phyloP scores from a whole-genome alignment of 495 filamentous ascomycete species.

The Aspergillus heteromorphus region DNA sequence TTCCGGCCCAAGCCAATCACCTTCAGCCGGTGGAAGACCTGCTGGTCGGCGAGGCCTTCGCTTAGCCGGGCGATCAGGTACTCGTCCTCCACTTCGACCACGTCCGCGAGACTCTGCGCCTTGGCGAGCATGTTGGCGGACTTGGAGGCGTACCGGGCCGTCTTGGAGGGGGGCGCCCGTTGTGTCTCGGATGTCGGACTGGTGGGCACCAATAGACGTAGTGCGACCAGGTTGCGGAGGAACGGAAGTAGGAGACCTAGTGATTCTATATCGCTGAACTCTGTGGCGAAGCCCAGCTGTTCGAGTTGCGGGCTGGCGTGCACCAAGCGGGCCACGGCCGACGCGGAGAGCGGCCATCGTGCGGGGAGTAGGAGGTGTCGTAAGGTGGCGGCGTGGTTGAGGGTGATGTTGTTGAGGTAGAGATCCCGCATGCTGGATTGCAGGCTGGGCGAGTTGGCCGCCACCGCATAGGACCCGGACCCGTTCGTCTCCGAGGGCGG shows the following conservation, averaged over 20 bases:
- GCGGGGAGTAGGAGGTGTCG: slow-evolving; percentile 53
- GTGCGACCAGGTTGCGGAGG: slow-evolving; percentile 37
- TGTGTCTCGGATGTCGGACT: slow-evolving; percentile 8
- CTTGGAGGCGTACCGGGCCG: neutral
- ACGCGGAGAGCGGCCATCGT: slow-evolving; percentile 47
- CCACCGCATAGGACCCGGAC: slow-evolving; percentile 23
- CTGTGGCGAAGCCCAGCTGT: slow-evolving; percentile 49
- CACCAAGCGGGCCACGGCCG: slow-evolving; percentile 46
- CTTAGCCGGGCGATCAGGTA: slow-evolving; percentile 28
- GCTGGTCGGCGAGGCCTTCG: slow-evolving; percentile 28
- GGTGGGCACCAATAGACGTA: slow-evolving; percentile 41
- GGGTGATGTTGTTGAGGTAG: slow-evolving; percentile 39
- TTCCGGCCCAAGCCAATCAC: slow-evolving; percentile 39
- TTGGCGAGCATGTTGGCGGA: slow-evolving; percentile 11
- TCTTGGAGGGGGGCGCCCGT: neutral
- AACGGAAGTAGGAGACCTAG: slow-evolving; percentile 43
- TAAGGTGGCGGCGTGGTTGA: slow-evolving; percentile 47
- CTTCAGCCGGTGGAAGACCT: slow-evolving; percentile 31
- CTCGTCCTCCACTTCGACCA: slow-evolving; percentile 37
- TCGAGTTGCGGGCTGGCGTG: slow-evolving; percentile 54
- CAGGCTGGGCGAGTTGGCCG: slow-evolving; percentile 21
- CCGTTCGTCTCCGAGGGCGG: slow-evolving; percentile 9
- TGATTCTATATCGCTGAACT: slow-evolving; percentile 37
- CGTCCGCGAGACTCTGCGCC: slow-evolving; percentile 24
- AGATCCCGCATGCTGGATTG: slow-evolving; percentile 35